Conservation (phyloP, 208 protist genomes). For the Wallacemonas sp. region DNA sequence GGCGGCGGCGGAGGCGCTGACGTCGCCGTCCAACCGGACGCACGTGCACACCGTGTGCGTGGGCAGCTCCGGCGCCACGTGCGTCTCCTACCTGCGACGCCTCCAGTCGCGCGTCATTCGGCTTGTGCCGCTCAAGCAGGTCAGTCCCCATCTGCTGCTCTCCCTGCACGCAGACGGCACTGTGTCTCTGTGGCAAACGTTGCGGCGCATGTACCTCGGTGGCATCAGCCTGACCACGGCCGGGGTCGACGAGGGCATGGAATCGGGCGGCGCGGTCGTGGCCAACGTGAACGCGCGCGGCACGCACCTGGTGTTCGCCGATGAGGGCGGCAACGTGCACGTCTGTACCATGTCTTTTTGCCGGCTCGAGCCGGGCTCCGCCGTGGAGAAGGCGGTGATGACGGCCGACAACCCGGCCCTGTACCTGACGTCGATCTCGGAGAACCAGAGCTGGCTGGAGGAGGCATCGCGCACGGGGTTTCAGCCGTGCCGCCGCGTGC, state of each 20-base stretch:
- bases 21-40: too few relatives aligned
- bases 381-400: slow-evolving; percentile 36
- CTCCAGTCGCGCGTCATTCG: slow-evolving; percentile 41
- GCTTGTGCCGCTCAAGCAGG: slow-evolving; percentile 43
- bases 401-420: slow-evolving; percentile 40
- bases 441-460: neutral
- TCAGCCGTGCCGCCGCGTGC: too few relatives aligned
- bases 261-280: slow-evolving; percentile 19
- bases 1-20: too few relatives aligned
- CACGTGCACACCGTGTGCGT: slow-evolving; percentile 5
- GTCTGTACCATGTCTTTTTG: slow-evolving; percentile 55
- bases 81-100: slow-evolving; percentile 7
- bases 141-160: slow-evolving; percentile 59
- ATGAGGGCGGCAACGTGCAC: slow-evolving; percentile 73
- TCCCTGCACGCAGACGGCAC: slow-evolving; percentile 75
- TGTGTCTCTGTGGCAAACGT: slow-evolving; percentile 74
- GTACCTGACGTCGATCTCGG: slow-evolving; percentile 21
- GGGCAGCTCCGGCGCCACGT: neutral
- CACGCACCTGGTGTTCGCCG: slow-evolving; percentile 61
- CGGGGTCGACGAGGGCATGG: slow-evolving; percentile 23
- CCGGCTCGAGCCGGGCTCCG: slow-evolving; percentile 17
- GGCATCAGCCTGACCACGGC: slow-evolving; percentile 47
- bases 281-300: slow-evolving; percentile 25
- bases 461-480: slow-evolving; percentile 18
- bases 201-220: slow-evolving; percentile 65